Percentiles rank a stretch among this genome's conserved stretches.
Evolutionary conservation across 208 protist species (phyloP).

Genomic region (Naegleria lovaniensis): DNA sequence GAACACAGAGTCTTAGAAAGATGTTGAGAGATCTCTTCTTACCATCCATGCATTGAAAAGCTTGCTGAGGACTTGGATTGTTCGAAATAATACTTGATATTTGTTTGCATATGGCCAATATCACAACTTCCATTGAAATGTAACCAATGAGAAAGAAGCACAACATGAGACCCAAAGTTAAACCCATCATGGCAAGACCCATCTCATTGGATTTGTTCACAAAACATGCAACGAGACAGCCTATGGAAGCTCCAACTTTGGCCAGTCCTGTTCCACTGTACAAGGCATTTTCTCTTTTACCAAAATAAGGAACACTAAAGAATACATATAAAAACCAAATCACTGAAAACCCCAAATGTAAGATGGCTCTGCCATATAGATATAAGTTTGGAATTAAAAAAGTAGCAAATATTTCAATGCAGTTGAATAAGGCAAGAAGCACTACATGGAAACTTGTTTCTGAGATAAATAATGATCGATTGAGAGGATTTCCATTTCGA

Average conservation of each 20-base stretch:
- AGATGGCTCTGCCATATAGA: not conserved
- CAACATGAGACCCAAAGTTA: not conserved
- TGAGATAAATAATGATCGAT: not conserved
- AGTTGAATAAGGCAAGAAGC: not conserved
- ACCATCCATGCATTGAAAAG: too few relatives aligned
- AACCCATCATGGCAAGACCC: not conserved
- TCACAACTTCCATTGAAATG: not conserved
- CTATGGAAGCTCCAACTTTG: not conserved
- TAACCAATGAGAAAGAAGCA: not conserved
- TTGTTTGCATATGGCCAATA: too few relatives aligned
- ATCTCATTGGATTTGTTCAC: not conserved
- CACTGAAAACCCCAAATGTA: not conserved
- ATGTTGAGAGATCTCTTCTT: too few relatives aligned
- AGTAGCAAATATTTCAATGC: not conserved
- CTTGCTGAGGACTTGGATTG: too few relatives aligned
- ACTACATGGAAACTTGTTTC: not conserved
- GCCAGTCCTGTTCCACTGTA: not conserved
- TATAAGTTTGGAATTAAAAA: not conserved
- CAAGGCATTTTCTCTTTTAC: not conserved
- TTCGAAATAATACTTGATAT: too few relatives aligned
- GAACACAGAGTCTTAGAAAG: too few relatives aligned
- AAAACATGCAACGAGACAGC: not conserved
- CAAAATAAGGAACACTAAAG: not conserved
- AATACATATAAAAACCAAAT: not conserved
- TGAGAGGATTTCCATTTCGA: not conserved